Base-by-base conservation (phyloP, 139 green algal species). In the Tetradesmus lagerheimii region DNA sequence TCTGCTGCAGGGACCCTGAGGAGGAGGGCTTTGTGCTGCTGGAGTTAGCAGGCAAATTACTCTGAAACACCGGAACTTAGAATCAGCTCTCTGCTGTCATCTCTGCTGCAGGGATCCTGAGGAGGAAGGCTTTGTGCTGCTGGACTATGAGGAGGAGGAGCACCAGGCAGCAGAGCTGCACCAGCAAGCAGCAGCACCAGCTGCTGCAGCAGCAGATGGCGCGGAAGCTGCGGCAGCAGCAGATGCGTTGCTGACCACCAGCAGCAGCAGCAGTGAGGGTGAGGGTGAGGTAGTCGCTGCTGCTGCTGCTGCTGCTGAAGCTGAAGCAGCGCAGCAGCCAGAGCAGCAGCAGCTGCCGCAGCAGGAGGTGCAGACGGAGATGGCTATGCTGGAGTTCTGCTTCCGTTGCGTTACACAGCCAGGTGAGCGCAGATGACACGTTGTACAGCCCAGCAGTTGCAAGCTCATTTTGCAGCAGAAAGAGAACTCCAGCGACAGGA, bases 241-340 rank as follows among this genome's bases (percentile, higher is more conserved):
- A 47, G 80, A 29, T 31, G 47, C 66, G 9, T 45, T 27, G 9
- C 1, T 74, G 27, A 9, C 53, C 5, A 84, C 41, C 31, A 35
- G 81, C 50, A 87, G 82, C 81, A 77, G 81, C 57, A 78, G 53
- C 82, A 78, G 82, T 39, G 80, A 66, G 4, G 25, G 82, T 39
- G 80, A 66, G 4, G 25, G 38, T n/a, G 38, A 16, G 38, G 15
- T 38, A 53, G 27, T 4, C 37, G 75, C 75, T 38, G 34, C 75
- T 82, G 34, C 75, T 47, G 27, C n/a, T 82, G 35, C n/a, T n/a
- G 8, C 23, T 38, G 41, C 79, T 62, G 79, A 41, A 38, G 79
- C 41, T 62, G 20, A 38, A 31, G 79, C 79, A 23, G 20, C 25
- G n/a, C 25, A 38, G 25, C 37, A 12, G 25, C 29, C 43, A 39